Evolutionary conservation across 78 protist species (phyloP).

Genomic region (Chrysochromulina tobinii): DNA sequence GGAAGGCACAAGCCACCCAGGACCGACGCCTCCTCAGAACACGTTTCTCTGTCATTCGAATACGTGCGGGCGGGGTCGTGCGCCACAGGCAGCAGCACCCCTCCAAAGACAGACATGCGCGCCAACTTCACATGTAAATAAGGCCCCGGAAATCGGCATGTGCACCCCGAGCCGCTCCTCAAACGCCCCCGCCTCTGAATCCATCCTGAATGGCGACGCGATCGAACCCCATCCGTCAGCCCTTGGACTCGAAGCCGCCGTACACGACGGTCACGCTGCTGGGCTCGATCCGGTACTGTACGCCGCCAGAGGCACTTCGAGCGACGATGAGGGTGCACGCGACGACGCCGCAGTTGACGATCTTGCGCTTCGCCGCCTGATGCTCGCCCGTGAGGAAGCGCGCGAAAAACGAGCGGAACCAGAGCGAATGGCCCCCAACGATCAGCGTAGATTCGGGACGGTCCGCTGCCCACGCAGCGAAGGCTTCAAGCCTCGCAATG

Average conservation of each 20-base stretch:
- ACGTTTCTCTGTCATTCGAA: no score
- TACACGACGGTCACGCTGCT: background rate
- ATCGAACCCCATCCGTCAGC: no score
- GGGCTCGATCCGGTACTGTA: background rate
- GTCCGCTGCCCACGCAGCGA: background rate
- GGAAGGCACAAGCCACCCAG: no score
- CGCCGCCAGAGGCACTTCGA: background rate
- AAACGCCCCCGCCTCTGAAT: no score
- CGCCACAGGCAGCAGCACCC: no score
- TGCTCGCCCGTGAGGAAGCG: background rate
- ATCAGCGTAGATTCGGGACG: background rate
- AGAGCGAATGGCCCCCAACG: background rate
- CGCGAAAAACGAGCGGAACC: background rate
- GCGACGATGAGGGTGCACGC: background rate
- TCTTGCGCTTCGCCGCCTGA: background rate
- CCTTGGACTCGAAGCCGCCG: background rate
- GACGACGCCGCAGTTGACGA: conserved; percentile 22
- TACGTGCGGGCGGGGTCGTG: no score
- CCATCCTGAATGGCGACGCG: no score
- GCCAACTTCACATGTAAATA: no score
- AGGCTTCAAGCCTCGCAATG: background rate
- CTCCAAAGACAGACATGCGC: no score
- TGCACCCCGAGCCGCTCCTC: no score
- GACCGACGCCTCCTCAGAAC: no score
- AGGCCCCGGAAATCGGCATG: no score